Evolutionary conservation across 305 asterid genomes (phyloP).

Genomic region (Fraxinus xanthoxyloides): DNA sequence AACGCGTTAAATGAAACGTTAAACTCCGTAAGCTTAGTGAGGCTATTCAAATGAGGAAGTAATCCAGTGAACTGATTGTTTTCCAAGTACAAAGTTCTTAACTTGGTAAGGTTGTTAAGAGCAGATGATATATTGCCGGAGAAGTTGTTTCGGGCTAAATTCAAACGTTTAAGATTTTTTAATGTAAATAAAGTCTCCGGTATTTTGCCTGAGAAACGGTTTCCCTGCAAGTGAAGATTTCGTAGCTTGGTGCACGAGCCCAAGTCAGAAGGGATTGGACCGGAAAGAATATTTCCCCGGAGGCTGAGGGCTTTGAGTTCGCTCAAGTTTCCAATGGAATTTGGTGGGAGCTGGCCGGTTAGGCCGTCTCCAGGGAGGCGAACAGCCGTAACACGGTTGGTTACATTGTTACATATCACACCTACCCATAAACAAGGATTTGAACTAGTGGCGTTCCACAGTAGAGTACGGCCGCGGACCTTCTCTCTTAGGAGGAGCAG

Average conservation of each 20-base stretch:
- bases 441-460: slow-evolving; percentile 40
- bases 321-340: slow-evolving; percentile 42
- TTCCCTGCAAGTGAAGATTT: slow-evolving; percentile 42
- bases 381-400: slow-evolving; percentile 40
- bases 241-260: slow-evolving; percentile 39
- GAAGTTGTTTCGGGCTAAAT: slow-evolving; percentile 41
- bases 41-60: slow-evolving; percentile 37
- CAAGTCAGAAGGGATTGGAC: slow-evolving; percentile 53
- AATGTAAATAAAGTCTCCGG: slow-evolving; percentile 38
- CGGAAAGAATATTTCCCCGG: slow-evolving; percentile 48
- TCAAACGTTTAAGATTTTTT: slow-evolving; percentile 36
- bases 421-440: slow-evolving; percentile 60
- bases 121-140: slow-evolving; percentile 34
- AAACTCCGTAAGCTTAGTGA: slow-evolving; percentile 26
- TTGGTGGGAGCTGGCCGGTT: slow-evolving; percentile 38
- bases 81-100: slow-evolving; percentile 46
- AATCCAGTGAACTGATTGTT: slow-evolving; percentile 51
- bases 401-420: slow-evolving; percentile 31
- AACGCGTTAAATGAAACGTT: slow-evolving; percentile 52
- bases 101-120: slow-evolving; percentile 30
- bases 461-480: slow-evolving; percentile 47
- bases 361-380: slow-evolving; percentile 59
- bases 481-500: slow-evolving; percentile 43
- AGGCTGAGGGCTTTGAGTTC: slow-evolving; percentile 58
- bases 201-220: slow-evolving; percentile 54